Evolutionary conservation across 257 asterid species (phyloP).

Genomic region (Capsicum pubescens): DNA sequence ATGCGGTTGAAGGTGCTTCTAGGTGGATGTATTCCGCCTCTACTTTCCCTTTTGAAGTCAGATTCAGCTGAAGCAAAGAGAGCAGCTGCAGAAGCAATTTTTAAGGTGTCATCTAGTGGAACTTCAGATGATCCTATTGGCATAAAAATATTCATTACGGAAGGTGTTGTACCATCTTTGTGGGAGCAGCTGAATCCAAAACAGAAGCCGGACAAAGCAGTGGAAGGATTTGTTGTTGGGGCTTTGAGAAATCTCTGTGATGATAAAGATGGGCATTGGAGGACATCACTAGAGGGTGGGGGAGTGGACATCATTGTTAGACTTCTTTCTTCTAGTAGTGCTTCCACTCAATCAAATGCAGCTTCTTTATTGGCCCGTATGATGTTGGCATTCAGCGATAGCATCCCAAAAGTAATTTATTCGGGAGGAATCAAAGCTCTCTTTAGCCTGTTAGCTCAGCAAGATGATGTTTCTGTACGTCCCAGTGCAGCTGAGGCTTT

Average conservation of each 20-base stretch:
- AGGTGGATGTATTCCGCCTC: constrained; percentile 90
- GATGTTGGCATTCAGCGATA: constrained; percentile 60
- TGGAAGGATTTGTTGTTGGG: constrained; percentile 77
- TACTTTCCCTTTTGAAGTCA: constrained; percentile 76
- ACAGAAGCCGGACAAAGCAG: constrained; percentile 68
- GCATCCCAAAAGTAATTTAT: constrained; percentile 64
- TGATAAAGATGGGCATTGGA: constrained; percentile 80
- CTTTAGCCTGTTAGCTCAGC: constrained; percentile 61
- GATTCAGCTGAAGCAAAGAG: constrained; percentile 70
- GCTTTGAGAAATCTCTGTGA: constrained; percentile 89
- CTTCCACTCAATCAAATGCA: constrained; percentile 73
- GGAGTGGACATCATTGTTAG: constrained; percentile 74
- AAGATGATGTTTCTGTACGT: constrained; percentile 70
- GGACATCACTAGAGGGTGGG: constrained; percentile 72
- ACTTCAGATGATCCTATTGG: constrained; percentile 82
- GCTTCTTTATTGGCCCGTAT: constrained; percentile 86
- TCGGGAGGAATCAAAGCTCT: constrained; percentile 72
- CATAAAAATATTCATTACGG: constrained; percentile 78
- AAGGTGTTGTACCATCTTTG: constrained; percentile 76
- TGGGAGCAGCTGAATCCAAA: constrained; percentile 73
- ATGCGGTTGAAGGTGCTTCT: constrained; percentile 80
- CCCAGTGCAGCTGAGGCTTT: constrained; percentile 91
- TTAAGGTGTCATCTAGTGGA: constrained; percentile 71
- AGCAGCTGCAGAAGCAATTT: constrained; percentile 87
- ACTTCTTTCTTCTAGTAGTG: constrained; percentile 71